Evolutionary conservation across 2,329 filamentous ascomycete species (phyloP), one percentile per base, ranked within the genome.

Genomic region (Fusarium sp.): DNA sequence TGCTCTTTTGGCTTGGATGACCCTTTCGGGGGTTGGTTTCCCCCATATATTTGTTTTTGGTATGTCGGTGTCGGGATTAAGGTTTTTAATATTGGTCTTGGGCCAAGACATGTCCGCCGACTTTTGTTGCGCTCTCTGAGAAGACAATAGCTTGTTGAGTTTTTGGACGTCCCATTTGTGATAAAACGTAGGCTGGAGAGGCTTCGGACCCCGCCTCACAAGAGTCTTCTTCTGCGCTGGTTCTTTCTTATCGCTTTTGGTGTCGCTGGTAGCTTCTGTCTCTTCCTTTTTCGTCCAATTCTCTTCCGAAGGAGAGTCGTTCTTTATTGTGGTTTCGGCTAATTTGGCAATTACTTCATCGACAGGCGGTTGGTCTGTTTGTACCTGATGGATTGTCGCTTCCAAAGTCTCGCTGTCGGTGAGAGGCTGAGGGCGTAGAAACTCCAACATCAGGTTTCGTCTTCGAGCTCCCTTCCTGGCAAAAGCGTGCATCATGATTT

Each of bases 381-480:
- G 32, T 40, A 34, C 50, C 8, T 60, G 49, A 14, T 74, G 54
- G 6, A 79, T 67, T 25, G 78, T 63, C 8, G 75, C 65, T 24
- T 84, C 81, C 3, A 89, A 75, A 15, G 81, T 80, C 5, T 78
- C 71, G 2, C 84, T 80, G 72, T 85, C 79, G 30, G 71, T 69
- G 0, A 85, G 82, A 4, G 82, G 76, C 8, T 81, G 76, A 1
- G 74, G 70, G 5, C 68, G 71, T 59, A 83, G 67, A 65, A 88
- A 78, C 1, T 81, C 69, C 0, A 77, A 68, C 42, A 87, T 68
- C 4, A 91, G 80, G 53, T 83, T 75, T 16, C 86, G 83, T 45
- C 88, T 82, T 34, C 86, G 80, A 59, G 80, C 81, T 20, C 89
- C 89, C 1, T 77, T 71, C 30, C 88, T 83, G 9, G 86, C 89